These are phyloP conservation scores for Meira miltonrushii DNA, from an alignment of 1,284 basidiomycete genomes.

Conservation along the genomic window DNA sequence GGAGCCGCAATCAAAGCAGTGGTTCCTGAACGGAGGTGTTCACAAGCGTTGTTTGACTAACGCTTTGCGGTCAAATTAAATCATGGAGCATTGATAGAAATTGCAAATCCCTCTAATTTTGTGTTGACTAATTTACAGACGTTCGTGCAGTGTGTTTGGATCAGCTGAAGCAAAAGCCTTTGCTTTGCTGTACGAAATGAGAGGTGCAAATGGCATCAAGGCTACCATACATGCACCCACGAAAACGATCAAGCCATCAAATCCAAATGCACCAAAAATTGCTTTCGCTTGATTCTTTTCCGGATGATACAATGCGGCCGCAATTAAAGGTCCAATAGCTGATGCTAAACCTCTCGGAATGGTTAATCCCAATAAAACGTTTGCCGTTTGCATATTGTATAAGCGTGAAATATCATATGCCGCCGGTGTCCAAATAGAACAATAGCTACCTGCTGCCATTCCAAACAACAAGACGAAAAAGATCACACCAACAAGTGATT, in stretches of 20 bases:
- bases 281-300: constrained; percentile 6
- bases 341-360: constrained; percentile 1
- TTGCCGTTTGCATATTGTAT: background rate
- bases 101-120: too few relatives aligned
- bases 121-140: background rate
- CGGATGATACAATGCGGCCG: background rate
- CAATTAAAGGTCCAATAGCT: constrained; percentile 1
- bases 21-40: too few relatives aligned
- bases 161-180: background rate
- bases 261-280: constrained; percentile 2
- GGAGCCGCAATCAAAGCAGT: too few relatives aligned
- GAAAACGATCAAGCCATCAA: constrained; percentile 3
- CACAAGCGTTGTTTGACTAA: too few relatives aligned
- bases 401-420: constrained; percentile 4
- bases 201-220: background rate
- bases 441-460: constrained; percentile 2
- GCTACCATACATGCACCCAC: background rate
- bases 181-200: background rate
- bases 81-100: too few relatives aligned
- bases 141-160: background rate
- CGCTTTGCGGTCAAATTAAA: too few relatives aligned
- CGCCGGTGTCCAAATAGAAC: constrained; percentile 4
- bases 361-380: background rate
- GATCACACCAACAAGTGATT: constrained; percentile 4
- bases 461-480: constrained; percentile 9